Conservation (phyloP, 2,329 filamentous ascomycete species). For the Colletotrichum noveboracense region DNA sequence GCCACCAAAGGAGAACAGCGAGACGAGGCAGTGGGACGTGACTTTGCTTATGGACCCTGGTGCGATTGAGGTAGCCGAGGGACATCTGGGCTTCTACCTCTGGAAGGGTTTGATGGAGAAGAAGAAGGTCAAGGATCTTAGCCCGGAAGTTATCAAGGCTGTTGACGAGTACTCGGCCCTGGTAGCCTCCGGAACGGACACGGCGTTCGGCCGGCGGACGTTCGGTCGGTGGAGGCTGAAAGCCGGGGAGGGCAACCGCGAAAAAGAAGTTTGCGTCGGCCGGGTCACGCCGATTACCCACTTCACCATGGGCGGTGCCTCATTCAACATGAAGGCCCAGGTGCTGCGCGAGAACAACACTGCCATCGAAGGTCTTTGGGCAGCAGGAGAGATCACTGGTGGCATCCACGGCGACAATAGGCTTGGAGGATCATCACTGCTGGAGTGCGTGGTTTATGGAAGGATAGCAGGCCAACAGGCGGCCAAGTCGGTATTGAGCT, state of each 20-base stretch:
- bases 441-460: slow-evolving; percentile 70
- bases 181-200: slow-evolving; percentile 42
- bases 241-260: slow-evolving; percentile 45
- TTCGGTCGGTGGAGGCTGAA: slow-evolving; percentile 63
- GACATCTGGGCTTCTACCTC: slow-evolving; percentile 67
- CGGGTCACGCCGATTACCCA: slow-evolving; percentile 68
- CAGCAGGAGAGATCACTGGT: slow-evolving; percentile 68
- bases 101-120: slow-evolving; percentile 67
- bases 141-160: slow-evolving; percentile 39
- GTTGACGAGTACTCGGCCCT: slow-evolving; percentile 55
- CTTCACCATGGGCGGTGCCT: slow-evolving; percentile 71
- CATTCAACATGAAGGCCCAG: slow-evolving; percentile 58
- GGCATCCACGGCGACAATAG: slow-evolving; percentile 69
- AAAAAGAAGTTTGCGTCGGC: slow-evolving; percentile 62
- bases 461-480: slow-evolving; percentile 59
- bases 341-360: slow-evolving; percentile 47
- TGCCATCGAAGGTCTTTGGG: slow-evolving; percentile 62
- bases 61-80: slow-evolving; percentile 53
- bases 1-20: slow-evolving; percentile 29
- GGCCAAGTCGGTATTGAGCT: slow-evolving; percentile 29
- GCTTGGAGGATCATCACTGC: slow-evolving; percentile 63
- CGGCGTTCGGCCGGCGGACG: slow-evolving; percentile 50
- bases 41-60: slow-evolving; percentile 65
- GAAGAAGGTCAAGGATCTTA: slow-evolving; percentile 56
- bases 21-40: slow-evolving; percentile 61